These are phyloP conservation scores for Leccinum boreale DNA, from an alignment of 768 basidiomycete genomes.

Conservation along the genomic window DNA sequence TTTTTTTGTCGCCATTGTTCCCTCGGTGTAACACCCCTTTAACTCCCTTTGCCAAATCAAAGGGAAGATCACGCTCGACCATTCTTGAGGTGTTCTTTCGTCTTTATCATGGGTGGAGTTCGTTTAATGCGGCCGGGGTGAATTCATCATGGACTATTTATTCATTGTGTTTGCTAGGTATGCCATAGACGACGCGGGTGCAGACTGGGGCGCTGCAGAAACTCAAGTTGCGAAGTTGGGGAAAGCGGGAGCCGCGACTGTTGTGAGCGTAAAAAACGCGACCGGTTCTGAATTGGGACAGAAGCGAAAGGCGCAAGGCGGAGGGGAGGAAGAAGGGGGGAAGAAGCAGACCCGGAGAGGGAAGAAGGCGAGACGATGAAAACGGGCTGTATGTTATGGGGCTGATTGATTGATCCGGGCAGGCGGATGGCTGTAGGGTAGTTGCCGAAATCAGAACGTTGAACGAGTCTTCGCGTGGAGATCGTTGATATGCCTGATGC, in stretches of 20 bases:
- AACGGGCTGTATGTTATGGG: background rate
- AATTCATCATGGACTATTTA: background rate
- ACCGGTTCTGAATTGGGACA: slow-evolving; percentile 33
- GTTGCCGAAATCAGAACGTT: background rate
- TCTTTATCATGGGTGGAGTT: background rate
- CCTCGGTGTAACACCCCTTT: slow-evolving; percentile 6
- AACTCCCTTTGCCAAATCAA: background rate
- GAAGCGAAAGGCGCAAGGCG: slow-evolving; percentile 54
- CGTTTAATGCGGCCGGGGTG: background rate
- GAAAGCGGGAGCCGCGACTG: slow-evolving; percentile 50
- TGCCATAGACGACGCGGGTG: slow-evolving; percentile 65
- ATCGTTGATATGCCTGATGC: background rate
- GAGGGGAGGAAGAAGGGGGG: slow-evolving; percentile 34
- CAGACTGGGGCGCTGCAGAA: slow-evolving; percentile 77
- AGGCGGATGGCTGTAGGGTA: background rate
- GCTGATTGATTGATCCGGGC: background rate
- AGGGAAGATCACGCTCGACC: background rate
- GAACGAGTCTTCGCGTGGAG: background rate
- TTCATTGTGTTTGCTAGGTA: slow-evolving; percentile 42
- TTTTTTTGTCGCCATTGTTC: background rate
- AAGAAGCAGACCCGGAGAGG: slow-evolving; percentile 49
- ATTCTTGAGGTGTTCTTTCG: background rate
- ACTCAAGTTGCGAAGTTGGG: slow-evolving; percentile 58
- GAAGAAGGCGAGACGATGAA: slow-evolving; percentile 39
- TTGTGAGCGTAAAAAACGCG: slow-evolving; percentile 68